Conservation (phyloP, 2,329 filamentous ascomycete species). For the Ophiostoma ulmi region DNA sequence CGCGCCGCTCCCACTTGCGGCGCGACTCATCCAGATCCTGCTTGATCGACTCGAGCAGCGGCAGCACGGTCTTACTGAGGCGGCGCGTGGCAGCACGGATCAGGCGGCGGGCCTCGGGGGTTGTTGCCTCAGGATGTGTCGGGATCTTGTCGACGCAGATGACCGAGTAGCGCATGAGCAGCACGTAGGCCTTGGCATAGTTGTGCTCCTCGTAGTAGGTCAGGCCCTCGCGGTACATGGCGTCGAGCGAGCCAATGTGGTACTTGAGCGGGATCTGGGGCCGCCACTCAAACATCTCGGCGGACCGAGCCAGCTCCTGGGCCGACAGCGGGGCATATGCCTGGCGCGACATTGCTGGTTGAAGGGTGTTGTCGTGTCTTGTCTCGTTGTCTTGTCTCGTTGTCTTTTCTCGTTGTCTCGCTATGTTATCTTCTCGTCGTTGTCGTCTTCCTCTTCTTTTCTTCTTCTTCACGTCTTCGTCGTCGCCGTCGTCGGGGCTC, state of each 20-base stretch:
- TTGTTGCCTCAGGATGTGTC: conserved; percentile 68
- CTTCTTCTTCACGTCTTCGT: background rate
- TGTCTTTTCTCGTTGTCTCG: background rate
- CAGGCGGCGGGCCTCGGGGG: conserved; percentile 58
- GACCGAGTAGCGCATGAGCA: conserved; percentile 82
- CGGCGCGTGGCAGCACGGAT: conserved; percentile 50
- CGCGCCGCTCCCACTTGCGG: conserved; percentile 52
- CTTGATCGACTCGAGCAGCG: conserved; percentile 71
- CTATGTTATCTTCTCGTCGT: background rate
- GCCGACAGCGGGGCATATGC: conserved; percentile 57
- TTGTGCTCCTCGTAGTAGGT: conserved; percentile 85
- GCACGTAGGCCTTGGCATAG: conserved; percentile 79
- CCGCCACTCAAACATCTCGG: conserved; percentile 77
- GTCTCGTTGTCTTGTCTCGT: background rate
- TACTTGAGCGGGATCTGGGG: conserved; percentile 68
- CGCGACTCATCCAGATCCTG: conserved; percentile 69
- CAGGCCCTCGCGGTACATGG: conserved; percentile 74
- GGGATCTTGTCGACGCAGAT: conserved; percentile 74
- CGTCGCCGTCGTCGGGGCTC: too few species aligned
- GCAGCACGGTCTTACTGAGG: conserved; percentile 52
- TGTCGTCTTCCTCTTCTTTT: background rate
- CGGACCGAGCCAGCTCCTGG: conserved; percentile 70
- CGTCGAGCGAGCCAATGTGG: conserved; percentile 77
- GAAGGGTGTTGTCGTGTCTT: background rate
- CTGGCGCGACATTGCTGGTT: background rate